Conservation (phyloP, 768 basidiomycete genomes). For the Favolaschia claudopus region DNA sequence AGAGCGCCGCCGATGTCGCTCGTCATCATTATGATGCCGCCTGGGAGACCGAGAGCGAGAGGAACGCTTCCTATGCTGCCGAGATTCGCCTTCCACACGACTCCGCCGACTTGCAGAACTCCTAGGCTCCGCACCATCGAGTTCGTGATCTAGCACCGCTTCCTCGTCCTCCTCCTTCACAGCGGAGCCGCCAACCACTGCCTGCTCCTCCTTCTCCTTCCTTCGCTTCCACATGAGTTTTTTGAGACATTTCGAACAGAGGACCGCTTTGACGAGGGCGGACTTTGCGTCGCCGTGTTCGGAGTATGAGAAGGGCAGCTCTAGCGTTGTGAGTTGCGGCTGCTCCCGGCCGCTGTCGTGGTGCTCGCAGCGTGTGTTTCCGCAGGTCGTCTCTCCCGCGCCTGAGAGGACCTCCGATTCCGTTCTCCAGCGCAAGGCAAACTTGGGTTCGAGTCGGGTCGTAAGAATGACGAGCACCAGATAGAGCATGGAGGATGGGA, state of each 20-base stretch:
- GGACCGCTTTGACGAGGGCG: constrained; percentile 89
- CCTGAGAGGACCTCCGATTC: constrained; percentile 89
- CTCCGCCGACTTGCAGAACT: neutral
- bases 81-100: constrained; percentile 1
- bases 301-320: constrained; percentile 88
- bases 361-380: constrained; percentile 82
- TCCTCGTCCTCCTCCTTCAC: constrained; percentile 6
- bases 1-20: constrained; percentile 7
- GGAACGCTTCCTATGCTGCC: constrained; percentile 30
- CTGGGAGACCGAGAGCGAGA: constrained; percentile 49
- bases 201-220: constrained; percentile 59
- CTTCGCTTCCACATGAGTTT: constrained; percentile 89
- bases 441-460: constrained; percentile 48
- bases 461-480: constrained; percentile 1
- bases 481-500: constrained; percentile 1
- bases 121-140: neutral
- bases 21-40: constrained; percentile 5
- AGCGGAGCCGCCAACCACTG: neutral
- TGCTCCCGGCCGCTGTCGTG: constrained; percentile 50
- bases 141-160: neutral
- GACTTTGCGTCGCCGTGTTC: constrained; percentile 80
- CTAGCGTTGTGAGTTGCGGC: constrained; percentile 71
- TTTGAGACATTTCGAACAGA: constrained; percentile 79
- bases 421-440: constrained; percentile 93
- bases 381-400: constrained; percentile 88